These are phyloP conservation scores for Kodamaea sagamina DNA, from an alignment of 805 yeast genomes.

Conservation along the genomic window DNA sequence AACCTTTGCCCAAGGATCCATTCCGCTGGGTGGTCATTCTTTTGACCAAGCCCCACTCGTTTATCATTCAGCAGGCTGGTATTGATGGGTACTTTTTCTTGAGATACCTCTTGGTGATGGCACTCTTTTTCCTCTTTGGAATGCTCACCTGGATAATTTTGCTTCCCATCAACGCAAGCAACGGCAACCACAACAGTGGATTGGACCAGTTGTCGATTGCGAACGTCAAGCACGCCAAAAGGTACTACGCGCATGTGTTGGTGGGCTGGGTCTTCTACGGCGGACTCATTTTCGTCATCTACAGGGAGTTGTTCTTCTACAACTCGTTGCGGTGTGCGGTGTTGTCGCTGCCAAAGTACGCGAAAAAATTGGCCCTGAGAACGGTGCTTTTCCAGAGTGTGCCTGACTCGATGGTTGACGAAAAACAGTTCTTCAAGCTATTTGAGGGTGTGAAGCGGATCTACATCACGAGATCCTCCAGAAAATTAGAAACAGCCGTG, in stretches of 20 bases:
- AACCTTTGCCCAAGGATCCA: conserved; percentile 69
- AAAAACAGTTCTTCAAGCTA: conserved; percentile 67
- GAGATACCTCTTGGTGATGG: conserved; percentile 67
- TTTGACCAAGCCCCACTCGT: conserved; percentile 65
- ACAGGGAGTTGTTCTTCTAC: conserved; percentile 80
- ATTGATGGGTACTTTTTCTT: conserved; percentile 92
- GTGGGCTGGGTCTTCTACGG: conserved; percentile 81
- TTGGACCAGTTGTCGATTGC: conserved; percentile 77
- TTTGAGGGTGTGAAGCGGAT: conserved; percentile 83
- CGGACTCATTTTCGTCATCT: conserved; percentile 65
- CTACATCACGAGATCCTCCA: conserved; percentile 72
- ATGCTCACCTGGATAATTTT: conserved; percentile 64
- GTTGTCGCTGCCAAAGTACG: conserved; percentile 78
- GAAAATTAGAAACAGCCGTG: conserved; percentile 56
- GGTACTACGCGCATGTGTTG: conserved; percentile 87
- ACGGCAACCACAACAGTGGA: conserved; percentile 63
- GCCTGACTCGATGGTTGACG: conserved; percentile 72
- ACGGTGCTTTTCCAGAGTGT: conserved; percentile 84
- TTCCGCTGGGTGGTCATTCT: conserved; percentile 70
- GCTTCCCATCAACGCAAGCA: conserved; percentile 80
- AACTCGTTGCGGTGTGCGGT: conserved; percentile 76
- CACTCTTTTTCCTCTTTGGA: conserved; percentile 46
- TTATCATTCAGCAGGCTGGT: conserved; percentile 83
- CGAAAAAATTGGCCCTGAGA: conserved; percentile 71
- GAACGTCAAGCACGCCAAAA: conserved; percentile 57